phyloP scores from a whole-genome alignment of 495 filamentous ascomycete species.

The Letharia columbiana region DNA sequence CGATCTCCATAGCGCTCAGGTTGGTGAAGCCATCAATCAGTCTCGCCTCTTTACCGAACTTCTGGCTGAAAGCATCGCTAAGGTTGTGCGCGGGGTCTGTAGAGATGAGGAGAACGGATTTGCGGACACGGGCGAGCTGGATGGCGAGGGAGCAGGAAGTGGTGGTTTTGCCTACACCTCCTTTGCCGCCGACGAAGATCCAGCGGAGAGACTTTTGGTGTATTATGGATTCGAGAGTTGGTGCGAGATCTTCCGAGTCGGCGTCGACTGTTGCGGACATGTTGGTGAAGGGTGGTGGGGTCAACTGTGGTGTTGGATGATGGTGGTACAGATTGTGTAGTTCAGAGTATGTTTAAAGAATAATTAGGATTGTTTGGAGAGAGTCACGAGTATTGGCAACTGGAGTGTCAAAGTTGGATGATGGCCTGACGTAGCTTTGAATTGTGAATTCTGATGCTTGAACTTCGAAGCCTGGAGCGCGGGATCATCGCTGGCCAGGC shows the following conservation, averaged over 20 bases:
- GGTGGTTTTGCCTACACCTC: constrained; percentile 98
- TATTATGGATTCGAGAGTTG: constrained; percentile 87
- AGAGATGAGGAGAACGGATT: constrained; percentile 92
- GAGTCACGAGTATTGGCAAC: background rate
- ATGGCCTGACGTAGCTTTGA: constrained; percentile 5
- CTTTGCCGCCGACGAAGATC: constrained; percentile 99
- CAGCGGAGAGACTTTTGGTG: constrained; percentile 91
- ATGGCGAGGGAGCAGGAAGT: constrained; percentile 97
- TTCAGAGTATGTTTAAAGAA: too few species aligned
- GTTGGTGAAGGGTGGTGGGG: constrained; percentile 3
- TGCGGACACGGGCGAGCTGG: constrained; percentile 92
- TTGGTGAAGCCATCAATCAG: constrained; percentile 87
- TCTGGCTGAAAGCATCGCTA: constrained; percentile 95
- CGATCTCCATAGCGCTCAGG: constrained; percentile 98
- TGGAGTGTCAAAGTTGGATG: background rate
- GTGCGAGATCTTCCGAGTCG: constrained; percentile 73
- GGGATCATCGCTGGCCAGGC: constrained; percentile 2
- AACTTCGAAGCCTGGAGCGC: background rate
- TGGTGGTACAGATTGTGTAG: background rate
- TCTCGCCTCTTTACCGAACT: constrained; percentile 97
- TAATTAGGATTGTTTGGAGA: background rate
- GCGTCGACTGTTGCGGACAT: constrained; percentile 61
- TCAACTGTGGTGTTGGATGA: background rate
- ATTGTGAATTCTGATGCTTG: background rate
- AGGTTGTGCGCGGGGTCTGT: constrained; percentile 98